phyloP scores from a whole-genome alignment of 306 rosid species.

The Trifolium fragiferum region DNA sequence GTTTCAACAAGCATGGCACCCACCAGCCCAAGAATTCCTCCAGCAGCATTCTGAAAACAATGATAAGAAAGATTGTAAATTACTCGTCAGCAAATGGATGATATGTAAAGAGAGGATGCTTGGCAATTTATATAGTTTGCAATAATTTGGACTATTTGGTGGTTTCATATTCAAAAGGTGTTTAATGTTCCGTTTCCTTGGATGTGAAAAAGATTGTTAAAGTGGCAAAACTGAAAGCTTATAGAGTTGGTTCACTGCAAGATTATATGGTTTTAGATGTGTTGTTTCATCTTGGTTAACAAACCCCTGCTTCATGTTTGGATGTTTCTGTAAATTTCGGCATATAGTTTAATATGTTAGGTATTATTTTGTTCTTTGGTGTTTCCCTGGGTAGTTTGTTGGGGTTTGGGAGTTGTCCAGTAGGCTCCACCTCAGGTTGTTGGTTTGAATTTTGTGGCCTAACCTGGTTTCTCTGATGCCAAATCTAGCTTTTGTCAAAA shows the following conservation, averaged over 20 bases:
- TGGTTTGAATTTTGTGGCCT: background rate
- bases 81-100: constrained; percentile 12
- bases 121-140: background rate
- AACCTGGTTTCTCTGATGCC: background rate
- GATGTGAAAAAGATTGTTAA: background rate
- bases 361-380: background rate
- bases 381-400: background rate
- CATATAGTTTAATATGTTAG: background rate
- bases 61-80: constrained; percentile 25
- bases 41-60: constrained; percentile 77
- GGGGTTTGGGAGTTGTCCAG: background rate
- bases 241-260: background rate
- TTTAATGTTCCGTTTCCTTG: background rate
- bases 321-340: background rate
- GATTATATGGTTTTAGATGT: background rate
- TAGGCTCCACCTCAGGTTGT: background rate
- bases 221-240: background rate
- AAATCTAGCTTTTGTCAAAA: background rate
- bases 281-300: background rate
- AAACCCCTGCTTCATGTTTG: background rate
- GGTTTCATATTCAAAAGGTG: background rate
- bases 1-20: constrained; percentile 92
- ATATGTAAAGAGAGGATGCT: background rate
- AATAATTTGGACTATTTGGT: background rate
- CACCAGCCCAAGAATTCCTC: constrained; percentile 87